Evolutionary conservation across 768 basidiomycete genomes (phyloP).

Genomic region (Lactarius hengduanensis): DNA sequence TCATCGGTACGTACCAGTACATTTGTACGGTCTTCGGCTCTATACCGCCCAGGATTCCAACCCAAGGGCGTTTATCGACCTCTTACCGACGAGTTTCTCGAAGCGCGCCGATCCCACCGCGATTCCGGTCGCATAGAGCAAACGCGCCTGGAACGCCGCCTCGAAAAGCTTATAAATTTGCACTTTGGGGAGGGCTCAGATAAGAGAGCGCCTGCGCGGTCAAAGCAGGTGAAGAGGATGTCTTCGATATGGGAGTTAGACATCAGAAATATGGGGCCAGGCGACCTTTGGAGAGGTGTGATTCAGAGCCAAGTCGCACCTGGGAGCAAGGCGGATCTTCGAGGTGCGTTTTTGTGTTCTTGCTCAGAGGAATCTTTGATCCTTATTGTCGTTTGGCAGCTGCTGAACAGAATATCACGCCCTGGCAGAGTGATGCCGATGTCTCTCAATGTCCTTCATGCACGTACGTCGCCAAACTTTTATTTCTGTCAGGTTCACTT

Average conservation of each 20-base stretch:
- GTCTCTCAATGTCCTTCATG: conserved; percentile 86
- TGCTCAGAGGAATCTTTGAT: not conserved
- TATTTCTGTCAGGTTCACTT: not conserved
- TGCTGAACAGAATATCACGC: conserved; percentile 89
- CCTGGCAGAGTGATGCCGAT: conserved; percentile 84
- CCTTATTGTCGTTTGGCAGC: conserved; percentile 38
- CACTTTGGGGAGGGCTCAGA: conserved; percentile 52
- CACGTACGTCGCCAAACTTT: conserved; percentile 48
- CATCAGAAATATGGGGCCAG: conserved; percentile 58
- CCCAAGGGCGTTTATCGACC: conserved; percentile 80
- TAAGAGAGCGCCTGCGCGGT: conserved; percentile 24
- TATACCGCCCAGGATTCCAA: conserved; percentile 91
- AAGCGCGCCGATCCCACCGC: conserved; percentile 39
- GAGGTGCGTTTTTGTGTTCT: conserved; percentile 48
- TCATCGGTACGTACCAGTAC: conserved; percentile 23
- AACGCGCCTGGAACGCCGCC: conserved; percentile 77
- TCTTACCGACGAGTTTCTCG: conserved; percentile 80
- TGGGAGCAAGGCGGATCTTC: conserved; percentile 57
- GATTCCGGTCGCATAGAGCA: conserved; percentile 67
- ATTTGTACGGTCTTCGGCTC: conserved; percentile 41
- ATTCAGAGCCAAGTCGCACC: conserved; percentile 43
- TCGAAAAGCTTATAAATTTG: conserved; percentile 81
- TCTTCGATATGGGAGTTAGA: conserved; percentile 78
- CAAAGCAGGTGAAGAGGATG: conserved; percentile 41
- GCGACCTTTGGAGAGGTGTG: conserved; percentile 69